Evolutionary conservation across 2,329 filamentous ascomycete species (phyloP).

Genomic region (Trichoderma arundinaceum): DNA sequence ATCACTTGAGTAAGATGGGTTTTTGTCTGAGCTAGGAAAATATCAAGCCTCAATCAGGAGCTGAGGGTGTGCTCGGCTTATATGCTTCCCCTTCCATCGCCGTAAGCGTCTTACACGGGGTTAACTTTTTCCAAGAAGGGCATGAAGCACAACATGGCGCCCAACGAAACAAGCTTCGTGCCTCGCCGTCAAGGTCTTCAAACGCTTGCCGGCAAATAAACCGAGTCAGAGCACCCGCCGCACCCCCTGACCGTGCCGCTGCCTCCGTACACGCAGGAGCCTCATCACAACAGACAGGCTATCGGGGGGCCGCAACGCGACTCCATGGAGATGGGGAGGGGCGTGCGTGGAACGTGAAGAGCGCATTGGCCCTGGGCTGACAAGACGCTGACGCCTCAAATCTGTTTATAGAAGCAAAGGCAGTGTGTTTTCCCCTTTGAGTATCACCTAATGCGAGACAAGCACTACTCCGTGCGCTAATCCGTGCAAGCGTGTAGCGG

Average conservation of each 20-base stretch:
- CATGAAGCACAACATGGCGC: background rate
- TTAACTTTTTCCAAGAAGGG: background rate
- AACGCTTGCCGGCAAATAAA: constrained; percentile 13
- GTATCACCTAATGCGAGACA: background rate
- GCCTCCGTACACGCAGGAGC: background rate
- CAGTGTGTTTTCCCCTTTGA: constrained; percentile 2
- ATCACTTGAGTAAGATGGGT: constrained; percentile 10
- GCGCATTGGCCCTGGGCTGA: background rate
- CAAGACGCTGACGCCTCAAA: constrained; percentile 13
- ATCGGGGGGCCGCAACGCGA: background rate
- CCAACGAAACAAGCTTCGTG: constrained; percentile 4
- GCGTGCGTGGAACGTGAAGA: background rate
- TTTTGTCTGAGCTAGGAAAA: constrained; percentile 12
- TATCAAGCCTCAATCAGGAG: constrained; percentile 9
- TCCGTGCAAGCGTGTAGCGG: background rate
- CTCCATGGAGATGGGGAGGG: constrained; percentile 2
- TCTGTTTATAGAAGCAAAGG: constrained; percentile 12
- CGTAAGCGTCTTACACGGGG: background rate
- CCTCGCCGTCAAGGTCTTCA: constrained; percentile 7
- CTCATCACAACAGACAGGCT: background rate
- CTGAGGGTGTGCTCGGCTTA: constrained; percentile 22
- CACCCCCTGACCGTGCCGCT: constrained; percentile 7
- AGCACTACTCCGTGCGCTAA: background rate
- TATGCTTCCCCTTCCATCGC: constrained; percentile 1
- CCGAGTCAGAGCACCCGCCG: constrained; percentile 6